phyloP scores from a whole-genome alignment of 2,329 filamentous ascomycete species.

The Phaeoacremonium minimum region DNA sequence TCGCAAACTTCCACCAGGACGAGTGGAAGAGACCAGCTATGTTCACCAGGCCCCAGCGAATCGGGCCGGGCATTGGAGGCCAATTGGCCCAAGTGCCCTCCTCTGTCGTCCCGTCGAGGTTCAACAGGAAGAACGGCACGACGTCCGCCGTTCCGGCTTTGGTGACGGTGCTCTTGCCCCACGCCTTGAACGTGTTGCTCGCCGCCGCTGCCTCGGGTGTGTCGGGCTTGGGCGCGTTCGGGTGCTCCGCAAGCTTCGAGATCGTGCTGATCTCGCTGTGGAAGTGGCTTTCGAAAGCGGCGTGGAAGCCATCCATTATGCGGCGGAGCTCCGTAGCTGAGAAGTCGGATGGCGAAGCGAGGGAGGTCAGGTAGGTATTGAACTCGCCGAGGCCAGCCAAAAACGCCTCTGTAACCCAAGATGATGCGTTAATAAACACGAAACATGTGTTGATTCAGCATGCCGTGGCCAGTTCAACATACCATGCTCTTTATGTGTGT shows the following conservation, averaged over 20 bases:
- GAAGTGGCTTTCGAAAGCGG: constrained; percentile 49
- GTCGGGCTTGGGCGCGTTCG: constrained; percentile 42
- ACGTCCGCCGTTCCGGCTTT: constrained; percentile 57
- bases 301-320: constrained; percentile 47
- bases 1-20: constrained; percentile 61
- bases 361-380: constrained; percentile 42
- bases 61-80: constrained; percentile 59
- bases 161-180: constrained; percentile 60
- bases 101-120: constrained; percentile 56
- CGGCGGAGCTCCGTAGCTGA: constrained; percentile 37
- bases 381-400: constrained; percentile 46
- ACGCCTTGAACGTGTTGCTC: constrained; percentile 48
- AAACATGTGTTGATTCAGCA: too few relatives aligned
- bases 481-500: constrained; percentile 53
- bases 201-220: constrained; percentile 40
- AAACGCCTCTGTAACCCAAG: constrained; percentile 34
- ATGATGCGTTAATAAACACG: not conserved
- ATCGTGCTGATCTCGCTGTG: constrained; percentile 51
- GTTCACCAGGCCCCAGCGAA: constrained; percentile 57
- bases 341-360: constrained; percentile 35
- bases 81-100: constrained; percentile 56
- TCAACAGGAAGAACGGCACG: constrained; percentile 61
- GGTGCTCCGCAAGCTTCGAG: constrained; percentile 41
- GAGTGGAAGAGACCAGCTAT: constrained; percentile 52
- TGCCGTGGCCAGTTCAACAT: constrained; percentile 11